These are phyloP conservation scores for Ustilago nuda DNA, from an alignment of 1,284 basidiomycete genomes.

Conservation along the genomic window DNA sequence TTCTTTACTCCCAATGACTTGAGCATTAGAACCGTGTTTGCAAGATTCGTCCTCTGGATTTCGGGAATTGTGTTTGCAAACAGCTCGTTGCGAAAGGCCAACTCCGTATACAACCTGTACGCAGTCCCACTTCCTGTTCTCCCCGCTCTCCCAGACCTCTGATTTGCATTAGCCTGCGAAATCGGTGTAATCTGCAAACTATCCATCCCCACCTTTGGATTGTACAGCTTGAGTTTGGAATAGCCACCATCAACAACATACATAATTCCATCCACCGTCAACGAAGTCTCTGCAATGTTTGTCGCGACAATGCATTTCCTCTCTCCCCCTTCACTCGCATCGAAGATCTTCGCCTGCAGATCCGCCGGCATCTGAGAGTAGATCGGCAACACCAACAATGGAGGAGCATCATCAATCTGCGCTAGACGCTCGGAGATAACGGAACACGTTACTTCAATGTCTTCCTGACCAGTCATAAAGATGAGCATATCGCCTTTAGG, in stretches of 20 bases:
- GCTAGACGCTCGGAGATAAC: conserved; percentile 80
- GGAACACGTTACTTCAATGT: conserved; percentile 78
- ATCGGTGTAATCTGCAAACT: conserved; percentile 98
- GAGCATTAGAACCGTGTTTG: conserved; percentile 92
- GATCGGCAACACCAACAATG: conserved; percentile 90
- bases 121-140: conserved; percentile 88
- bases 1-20: conserved; percentile 95
- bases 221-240: conserved; percentile 98
- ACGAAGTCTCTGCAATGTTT: conserved; percentile 97
- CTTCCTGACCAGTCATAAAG: conserved; percentile 99
- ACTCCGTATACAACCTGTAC: conserved; percentile 96
- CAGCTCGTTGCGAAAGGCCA: conserved; percentile 93
- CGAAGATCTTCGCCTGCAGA: conserved; percentile 97
- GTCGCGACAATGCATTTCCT: conserved; percentile 98
- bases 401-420: conserved; percentile 88
- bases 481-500: conserved; percentile 96
- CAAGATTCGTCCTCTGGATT: conserved; percentile 96
- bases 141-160: conserved; percentile 94
- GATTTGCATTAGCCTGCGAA: conserved; percentile 91
- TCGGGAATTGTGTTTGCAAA: conserved; percentile 98
- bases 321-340: conserved; percentile 90
- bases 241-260: conserved; percentile 97
- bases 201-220: conserved; percentile 99
- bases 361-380: conserved; percentile 99
- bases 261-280: conserved; percentile 94